Percentiles rank a stretch among this genome's conserved stretches.
Conservation (phyloP, 352 stramenopile species). For the Globisporangium barbulae region DNA sequence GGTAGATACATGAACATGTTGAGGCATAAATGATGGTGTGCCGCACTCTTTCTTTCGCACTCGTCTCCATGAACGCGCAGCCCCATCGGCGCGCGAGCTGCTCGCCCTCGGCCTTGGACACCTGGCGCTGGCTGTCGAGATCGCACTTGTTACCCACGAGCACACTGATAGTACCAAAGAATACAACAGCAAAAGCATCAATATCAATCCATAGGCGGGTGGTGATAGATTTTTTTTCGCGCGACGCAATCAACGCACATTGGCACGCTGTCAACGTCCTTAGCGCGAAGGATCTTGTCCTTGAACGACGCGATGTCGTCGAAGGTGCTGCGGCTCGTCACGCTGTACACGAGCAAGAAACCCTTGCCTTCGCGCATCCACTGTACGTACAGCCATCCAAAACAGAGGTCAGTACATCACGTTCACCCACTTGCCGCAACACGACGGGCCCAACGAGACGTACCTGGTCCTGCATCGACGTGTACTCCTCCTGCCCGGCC, state of each 20-base stretch:
- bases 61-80: conserved; percentile 88
- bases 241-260: conserved; percentile 36
- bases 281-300: conserved; percentile 88
- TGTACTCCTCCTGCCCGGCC: conserved; percentile 91
- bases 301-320: conserved; percentile 88
- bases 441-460: neutral
- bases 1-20: neutral
- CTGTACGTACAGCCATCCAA: no score
- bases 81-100: conserved; percentile 71
- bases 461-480: conserved; percentile 89
- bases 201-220: no score
- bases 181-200: conserved; percentile 6
- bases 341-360: conserved; percentile 89
- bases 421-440: no score
- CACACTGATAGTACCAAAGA: conserved; percentile 33
- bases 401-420: no score
- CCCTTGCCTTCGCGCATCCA: conserved; percentile 92
- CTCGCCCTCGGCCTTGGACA: conserved; percentile 60
- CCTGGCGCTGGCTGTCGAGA: conserved; percentile 70
- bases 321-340: conserved; percentile 88
- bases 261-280: conserved; percentile 84
- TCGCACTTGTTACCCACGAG: conserved; percentile 90
- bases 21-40: no score
- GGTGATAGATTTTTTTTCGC: no score
- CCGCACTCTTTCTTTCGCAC: conserved; percentile 82